Evolutionary conservation across 495 filamentous ascomycete genomes (phyloP).

Genomic region (Cladorrhinum samala): DNA sequence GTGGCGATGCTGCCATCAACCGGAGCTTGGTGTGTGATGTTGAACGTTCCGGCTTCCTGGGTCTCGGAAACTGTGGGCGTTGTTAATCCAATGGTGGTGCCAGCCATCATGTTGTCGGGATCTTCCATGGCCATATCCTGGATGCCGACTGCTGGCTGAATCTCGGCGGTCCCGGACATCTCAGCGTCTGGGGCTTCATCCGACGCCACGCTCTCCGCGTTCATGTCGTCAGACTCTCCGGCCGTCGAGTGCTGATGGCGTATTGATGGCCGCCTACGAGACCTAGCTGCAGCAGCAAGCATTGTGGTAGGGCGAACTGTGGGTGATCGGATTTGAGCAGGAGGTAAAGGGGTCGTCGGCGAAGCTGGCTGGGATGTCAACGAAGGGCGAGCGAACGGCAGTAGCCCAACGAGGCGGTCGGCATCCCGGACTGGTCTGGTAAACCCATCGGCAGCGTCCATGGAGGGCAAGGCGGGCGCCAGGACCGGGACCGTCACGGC

Average conservation of each 20-base stretch:
- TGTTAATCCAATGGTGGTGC: conserved; percentile 64
- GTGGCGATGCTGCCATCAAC: conserved; percentile 86
- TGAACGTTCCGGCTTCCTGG: conserved; percentile 83
- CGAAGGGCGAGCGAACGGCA: conserved; percentile 63
- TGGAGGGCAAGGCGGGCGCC: conserved; percentile 61
- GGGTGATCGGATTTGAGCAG: conserved; percentile 46
- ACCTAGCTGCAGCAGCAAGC: conserved; percentile 35
- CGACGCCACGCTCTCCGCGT: conserved; percentile 68
- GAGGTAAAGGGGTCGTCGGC: conserved; percentile 82
- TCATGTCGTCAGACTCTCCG: conserved; percentile 79
- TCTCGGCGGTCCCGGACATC: conserved; percentile 67
- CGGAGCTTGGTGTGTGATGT: conserved; percentile 85
- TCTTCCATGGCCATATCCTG: conserved; percentile 72
- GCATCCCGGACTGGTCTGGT: conserved; percentile 76
- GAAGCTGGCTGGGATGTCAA: conserved; percentile 85
- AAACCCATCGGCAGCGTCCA: conserved; percentile 71
- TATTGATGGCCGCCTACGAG: conserved; percentile 66
- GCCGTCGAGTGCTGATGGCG: conserved; percentile 82
- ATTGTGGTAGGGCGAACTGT: conserved; percentile 48
- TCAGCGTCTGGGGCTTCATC: conserved; percentile 59
- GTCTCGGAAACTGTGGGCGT: conserved; percentile 75
- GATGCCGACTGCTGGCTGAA: conserved; percentile 73
- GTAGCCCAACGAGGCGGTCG: conserved; percentile 81
- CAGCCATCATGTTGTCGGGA: conserved; percentile 70
- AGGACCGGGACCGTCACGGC: conserved; percentile 59